These are phyloP conservation scores for Metschnikowia corniflorae DNA, from an alignment of 805 yeast species.

Conservation along the genomic window DNA sequence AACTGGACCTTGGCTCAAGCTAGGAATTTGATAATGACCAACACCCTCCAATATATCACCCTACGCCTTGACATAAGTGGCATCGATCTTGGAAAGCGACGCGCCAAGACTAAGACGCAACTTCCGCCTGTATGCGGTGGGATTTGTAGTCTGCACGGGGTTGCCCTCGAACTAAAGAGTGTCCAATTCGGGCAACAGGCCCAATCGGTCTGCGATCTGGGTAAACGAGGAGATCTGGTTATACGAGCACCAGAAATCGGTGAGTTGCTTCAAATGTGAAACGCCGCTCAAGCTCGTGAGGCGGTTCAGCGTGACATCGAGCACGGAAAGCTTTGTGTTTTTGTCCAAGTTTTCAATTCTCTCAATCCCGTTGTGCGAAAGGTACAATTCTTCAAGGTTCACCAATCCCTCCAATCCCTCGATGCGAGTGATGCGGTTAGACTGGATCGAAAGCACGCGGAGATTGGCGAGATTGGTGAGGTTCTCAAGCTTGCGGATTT, in stretches of 20 bases:
- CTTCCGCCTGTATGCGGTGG: constrained; percentile 84
- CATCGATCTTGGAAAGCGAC: constrained; percentile 80
- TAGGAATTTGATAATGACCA: no score
- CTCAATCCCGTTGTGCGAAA: constrained; percentile 78
- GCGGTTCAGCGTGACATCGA: constrained; percentile 80
- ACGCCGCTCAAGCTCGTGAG: constrained; percentile 61
- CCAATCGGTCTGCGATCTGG: constrained; percentile 64
- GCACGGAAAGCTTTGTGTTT: constrained; percentile 58
- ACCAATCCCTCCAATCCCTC: constrained; percentile 75
- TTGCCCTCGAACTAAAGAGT: constrained; percentile 94
- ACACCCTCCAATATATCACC: not conserved
- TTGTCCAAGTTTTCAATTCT: constrained; percentile 76
- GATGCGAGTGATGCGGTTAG: constrained; percentile 71
- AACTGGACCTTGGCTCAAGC: no score
- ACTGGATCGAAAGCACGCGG: constrained; percentile 79
- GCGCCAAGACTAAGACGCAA: constrained; percentile 69
- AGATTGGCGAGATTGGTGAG: constrained; percentile 57
- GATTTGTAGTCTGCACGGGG: constrained; percentile 71
- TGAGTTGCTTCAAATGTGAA: constrained; percentile 61
- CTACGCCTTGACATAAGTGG: constrained; percentile 55
- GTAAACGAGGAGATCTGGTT: constrained; percentile 68
- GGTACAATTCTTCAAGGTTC: constrained; percentile 78
- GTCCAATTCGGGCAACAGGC: constrained; percentile 59
- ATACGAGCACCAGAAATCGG: constrained; percentile 92
- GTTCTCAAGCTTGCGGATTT: constrained; percentile 61